phyloP scores from a whole-genome alignment of 2,329 filamentous ascomycete genomes.

The Dothistroma septosporum region DNA sequence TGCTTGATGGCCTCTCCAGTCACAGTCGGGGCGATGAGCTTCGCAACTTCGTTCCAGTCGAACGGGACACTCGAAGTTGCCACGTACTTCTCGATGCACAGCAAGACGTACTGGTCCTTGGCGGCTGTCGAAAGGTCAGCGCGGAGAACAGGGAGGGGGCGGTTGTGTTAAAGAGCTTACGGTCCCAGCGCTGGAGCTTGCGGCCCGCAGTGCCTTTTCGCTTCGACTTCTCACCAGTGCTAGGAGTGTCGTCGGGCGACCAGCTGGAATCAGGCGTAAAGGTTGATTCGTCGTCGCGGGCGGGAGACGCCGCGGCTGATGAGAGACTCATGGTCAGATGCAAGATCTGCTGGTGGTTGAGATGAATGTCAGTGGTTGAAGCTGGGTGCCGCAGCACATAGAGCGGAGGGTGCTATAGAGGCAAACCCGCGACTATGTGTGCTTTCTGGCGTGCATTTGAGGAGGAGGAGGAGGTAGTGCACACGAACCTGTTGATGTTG shows the following conservation, averaged over 20 bases:
- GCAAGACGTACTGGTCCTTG: conserved; percentile 26
- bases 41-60: conserved; percentile 21
- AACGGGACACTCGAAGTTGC: conserved; percentile 12
- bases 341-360: background rate
- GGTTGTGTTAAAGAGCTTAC: conserved; percentile 16
- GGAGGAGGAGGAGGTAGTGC: background rate
- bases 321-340: background rate
- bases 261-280: background rate
- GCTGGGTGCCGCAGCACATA: background rate
- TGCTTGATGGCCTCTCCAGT: conserved; percentile 26
- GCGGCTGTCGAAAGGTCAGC: conserved; percentile 17
- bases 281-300: background rate
- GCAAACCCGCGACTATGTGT: background rate
- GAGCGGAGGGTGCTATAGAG: background rate
- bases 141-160: background rate
- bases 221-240: background rate
- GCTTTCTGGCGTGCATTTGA: background rate
- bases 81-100: conserved; percentile 22
- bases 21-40: conserved; percentile 7
- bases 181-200: conserved; percentile 27
- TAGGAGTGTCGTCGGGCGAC: background rate
- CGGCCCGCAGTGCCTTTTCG: conserved; percentile 22
- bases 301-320: background rate
- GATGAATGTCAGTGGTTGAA: background rate
- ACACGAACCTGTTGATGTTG: background rate